These are phyloP conservation scores for Furculomyces boomerangus DNA, from an alignment of 371 early-diverging fungal genomes.

Conservation along the genomic window DNA sequence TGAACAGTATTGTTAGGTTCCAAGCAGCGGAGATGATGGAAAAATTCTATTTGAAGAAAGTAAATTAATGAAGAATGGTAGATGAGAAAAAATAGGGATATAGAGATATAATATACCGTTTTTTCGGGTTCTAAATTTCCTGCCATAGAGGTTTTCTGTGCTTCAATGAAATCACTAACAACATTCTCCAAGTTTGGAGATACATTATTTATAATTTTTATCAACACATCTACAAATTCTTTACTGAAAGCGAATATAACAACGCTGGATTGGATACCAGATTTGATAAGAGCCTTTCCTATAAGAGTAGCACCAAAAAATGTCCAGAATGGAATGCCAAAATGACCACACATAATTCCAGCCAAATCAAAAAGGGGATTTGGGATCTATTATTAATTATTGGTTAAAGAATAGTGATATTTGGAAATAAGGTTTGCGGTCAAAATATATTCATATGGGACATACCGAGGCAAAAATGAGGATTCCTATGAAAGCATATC, in stretches of 20 bases:
- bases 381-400: slow-evolving; percentile 39
- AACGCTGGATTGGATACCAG: slow-evolving; percentile 46
- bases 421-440: not conserved
- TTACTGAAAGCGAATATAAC: slow-evolving; percentile 44
- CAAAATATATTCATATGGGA: slow-evolving; percentile 14
- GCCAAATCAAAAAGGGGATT: slow-evolving; percentile 92
- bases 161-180: too few species aligned
- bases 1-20: not conserved
- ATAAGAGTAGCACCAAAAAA: slow-evolving; percentile 86
- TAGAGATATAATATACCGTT: too few species aligned
- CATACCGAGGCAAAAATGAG: slow-evolving; percentile 57
- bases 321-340: slow-evolving; percentile 67
- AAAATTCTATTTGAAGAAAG: not conserved
- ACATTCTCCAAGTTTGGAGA: too few species aligned
- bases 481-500: slow-evolving; percentile 73
- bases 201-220: too few species aligned
- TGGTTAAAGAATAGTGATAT: not conserved
- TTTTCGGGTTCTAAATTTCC: too few species aligned
- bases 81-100: not conserved
- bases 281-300: slow-evolving; percentile 78
- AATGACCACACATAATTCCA: slow-evolving; percentile 83
- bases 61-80: not conserved
- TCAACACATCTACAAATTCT: slow-evolving; percentile 32
- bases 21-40: not conserved
- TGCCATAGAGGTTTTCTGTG: too few species aligned